A percentile compares a stretch with the other conserved stretches of the same genome.
These are phyloP conservation scores for Lepidium africanum DNA, from an alignment of 345 rosid genomes.

Conservation along the genomic window DNA sequence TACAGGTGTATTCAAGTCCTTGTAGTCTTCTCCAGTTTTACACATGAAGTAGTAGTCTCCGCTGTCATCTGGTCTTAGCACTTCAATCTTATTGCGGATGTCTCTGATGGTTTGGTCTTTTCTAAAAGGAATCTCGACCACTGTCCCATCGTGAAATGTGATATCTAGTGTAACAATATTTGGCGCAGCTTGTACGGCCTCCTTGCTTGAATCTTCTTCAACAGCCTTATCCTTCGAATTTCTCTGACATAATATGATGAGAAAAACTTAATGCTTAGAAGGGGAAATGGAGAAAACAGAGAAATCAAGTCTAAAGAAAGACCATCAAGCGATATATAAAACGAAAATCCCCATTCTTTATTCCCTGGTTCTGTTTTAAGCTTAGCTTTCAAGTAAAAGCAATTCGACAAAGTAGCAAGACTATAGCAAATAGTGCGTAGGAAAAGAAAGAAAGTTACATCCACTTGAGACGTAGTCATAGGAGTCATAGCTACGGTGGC, in stretches of 20 bases:
- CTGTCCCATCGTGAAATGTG: not conserved
- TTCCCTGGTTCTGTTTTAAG: not conserved
- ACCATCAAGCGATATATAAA: not conserved
- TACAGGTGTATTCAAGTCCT: not conserved
- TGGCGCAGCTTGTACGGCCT: not conserved
- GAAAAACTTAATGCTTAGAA: not conserved
- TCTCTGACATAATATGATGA: not conserved
- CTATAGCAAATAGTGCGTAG: not conserved
- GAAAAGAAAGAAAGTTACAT: constrained; percentile 6
- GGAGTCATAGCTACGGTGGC: not conserved
- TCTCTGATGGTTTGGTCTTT: constrained; percentile 13
- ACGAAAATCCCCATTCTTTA: not conserved
- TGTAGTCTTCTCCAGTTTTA: not conserved
- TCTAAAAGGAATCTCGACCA: not conserved
- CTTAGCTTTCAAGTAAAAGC: not conserved
- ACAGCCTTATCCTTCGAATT: not conserved
- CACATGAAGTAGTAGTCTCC: not conserved
- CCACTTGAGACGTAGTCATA: not conserved
- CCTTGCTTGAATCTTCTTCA: not conserved
- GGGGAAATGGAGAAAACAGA: not conserved
- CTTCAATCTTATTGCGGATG: not conserved
- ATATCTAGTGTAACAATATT: not conserved
- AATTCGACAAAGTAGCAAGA: not conserved
- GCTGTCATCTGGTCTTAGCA: not conserved
- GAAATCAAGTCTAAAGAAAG: not conserved